phyloP scores from a whole-genome alignment of 2,329 filamentous ascomycete genomes.

The Lasiodiplodia sp. region DNA sequence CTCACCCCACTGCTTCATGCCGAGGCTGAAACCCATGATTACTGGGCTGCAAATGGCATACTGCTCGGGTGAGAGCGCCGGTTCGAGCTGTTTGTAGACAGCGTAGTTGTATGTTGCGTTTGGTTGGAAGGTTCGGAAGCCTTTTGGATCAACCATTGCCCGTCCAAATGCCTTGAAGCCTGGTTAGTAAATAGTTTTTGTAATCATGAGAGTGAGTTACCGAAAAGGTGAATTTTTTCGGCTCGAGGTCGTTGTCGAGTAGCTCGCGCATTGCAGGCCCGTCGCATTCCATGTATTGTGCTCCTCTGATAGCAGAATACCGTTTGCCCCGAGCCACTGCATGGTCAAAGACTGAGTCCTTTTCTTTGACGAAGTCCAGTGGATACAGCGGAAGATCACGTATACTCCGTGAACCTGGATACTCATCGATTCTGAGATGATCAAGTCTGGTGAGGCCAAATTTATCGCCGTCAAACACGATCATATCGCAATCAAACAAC shows the following conservation, averaged over 20 bases:
- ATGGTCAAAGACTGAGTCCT: neutral
- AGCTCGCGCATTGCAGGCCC: conserved; percentile 13
- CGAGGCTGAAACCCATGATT: conserved; percentile 23
- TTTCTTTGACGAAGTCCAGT: neutral
- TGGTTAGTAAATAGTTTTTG: neutral
- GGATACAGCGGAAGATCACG: neutral
- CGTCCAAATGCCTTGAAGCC: neutral
- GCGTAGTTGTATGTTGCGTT: conserved; percentile 7
- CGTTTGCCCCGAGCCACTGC: conserved; percentile 10
- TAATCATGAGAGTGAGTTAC: neutral
- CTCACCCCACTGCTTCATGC: conserved; percentile 23
- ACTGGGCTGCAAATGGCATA: conserved; percentile 14
- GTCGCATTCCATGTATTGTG: conserved; percentile 5
- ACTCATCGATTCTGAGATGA: conserved; percentile 1
- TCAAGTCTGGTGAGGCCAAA: neutral
- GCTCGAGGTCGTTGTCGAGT: conserved; percentile 7
- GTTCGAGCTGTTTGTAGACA: conserved; percentile 14
- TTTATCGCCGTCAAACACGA: conserved; percentile 15
- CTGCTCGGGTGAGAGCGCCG: neutral
- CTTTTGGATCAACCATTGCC: conserved; percentile 4
- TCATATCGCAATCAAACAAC: conserved; percentile 4
- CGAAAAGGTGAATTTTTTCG: conserved; percentile 10
- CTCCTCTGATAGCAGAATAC: neutral
- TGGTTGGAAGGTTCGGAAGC: conserved; percentile 9
- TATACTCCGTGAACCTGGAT: neutral